These are phyloP conservation scores for Polysphondylium violaceum DNA, from an alignment of 78 protist genomes.

Conservation along the genomic window DNA sequence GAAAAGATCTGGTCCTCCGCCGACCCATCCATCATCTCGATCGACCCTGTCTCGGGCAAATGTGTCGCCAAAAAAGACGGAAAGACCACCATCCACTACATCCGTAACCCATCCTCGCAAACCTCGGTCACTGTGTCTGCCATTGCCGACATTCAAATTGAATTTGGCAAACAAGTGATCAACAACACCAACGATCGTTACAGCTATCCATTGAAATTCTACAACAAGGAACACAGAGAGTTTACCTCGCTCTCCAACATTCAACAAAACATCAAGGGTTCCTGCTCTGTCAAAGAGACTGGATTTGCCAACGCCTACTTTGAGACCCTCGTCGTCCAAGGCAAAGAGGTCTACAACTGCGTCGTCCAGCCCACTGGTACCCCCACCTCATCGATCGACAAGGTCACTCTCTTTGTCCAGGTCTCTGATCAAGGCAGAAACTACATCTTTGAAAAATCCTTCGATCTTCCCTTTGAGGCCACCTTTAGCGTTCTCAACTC, in stretches of 20 bases:
- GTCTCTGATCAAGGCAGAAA: slow-evolving; percentile 3
- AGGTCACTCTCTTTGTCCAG: slow-evolving; percentile 3
- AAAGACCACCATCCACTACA: slow-evolving; percentile 20
- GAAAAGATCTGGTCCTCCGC: slow-evolving; percentile 27
- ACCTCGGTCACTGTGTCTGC: slow-evolving; percentile 5
- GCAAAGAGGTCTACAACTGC: slow-evolving; percentile 20
- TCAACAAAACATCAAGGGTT: slow-evolving; percentile 29
- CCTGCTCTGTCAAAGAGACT: slow-evolving; percentile 12
- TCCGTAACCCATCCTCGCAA: slow-evolving; percentile 56
- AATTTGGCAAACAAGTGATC: slow-evolving; percentile 35
- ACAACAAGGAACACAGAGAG: neutral
- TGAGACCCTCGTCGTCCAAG: slow-evolving; percentile 2
- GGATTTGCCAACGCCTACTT: slow-evolving; percentile 33
- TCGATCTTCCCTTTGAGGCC: slow-evolving; percentile 39
- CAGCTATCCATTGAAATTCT: slow-evolving; percentile 30
- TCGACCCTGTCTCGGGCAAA: slow-evolving; percentile 30
- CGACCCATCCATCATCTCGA: slow-evolving; percentile 2
- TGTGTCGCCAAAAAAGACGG: slow-evolving; percentile 8
- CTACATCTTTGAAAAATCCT: slow-evolving; percentile 9
- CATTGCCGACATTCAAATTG: slow-evolving; percentile 20
- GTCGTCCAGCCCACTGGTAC: slow-evolving; percentile 34
- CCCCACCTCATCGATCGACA: slow-evolving; percentile 3
- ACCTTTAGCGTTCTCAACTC: slow-evolving; percentile 11
- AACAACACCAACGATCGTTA: neutral
- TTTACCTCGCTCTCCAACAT: neutral